These are phyloP conservation scores for Cucumis melo DNA, from an alignment of 306 rosid species.

Conservation along the genomic window DNA sequence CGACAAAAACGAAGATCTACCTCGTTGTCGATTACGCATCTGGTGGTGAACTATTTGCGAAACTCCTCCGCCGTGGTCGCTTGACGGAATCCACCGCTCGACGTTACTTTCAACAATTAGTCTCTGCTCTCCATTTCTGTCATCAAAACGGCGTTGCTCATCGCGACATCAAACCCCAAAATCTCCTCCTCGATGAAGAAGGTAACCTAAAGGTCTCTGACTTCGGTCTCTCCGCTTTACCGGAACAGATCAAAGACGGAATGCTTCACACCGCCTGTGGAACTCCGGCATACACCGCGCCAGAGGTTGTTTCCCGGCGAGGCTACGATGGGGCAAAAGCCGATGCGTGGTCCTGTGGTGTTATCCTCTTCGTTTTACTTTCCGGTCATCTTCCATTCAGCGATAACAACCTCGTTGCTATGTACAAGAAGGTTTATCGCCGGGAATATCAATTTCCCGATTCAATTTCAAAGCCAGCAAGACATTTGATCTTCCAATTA, in stretches of 20 bases:
- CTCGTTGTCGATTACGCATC: slow-evolving; percentile 69
- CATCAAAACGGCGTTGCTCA: slow-evolving; percentile 71
- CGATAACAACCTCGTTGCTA: slow-evolving; percentile 45
- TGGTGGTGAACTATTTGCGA: slow-evolving; percentile 71
- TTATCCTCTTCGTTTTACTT: slow-evolving; percentile 55
- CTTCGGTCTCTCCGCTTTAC: slow-evolving; percentile 81
- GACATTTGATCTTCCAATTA: slow-evolving; percentile 34
- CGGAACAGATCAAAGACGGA: slow-evolving; percentile 59
- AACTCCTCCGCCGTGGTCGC: slow-evolving; percentile 34
- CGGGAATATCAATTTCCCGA: slow-evolving; percentile 52
- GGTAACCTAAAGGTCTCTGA: slow-evolving; percentile 72
- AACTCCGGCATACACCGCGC: slow-evolving; percentile 82
- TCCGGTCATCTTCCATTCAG: slow-evolving; percentile 61
- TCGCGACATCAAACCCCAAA: slow-evolving; percentile 88
- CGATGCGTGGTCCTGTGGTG: slow-evolving; percentile 93
- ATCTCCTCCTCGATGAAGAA: slow-evolving; percentile 50
- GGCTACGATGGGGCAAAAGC: slow-evolving; percentile 74
- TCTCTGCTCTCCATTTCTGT: slow-evolving; percentile 62
- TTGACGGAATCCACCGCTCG: slow-evolving; percentile 38
- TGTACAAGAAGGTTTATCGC: slow-evolving; percentile 41
- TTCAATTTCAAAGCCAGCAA: slow-evolving; percentile 42
- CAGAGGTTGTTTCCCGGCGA: slow-evolving; percentile 49
- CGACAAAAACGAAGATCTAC: slow-evolving; percentile 72
- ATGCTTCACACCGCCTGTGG: slow-evolving; percentile 86
- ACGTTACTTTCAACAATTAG: slow-evolving; percentile 60